phyloP scores from a whole-genome alignment of 257 asterid species.

The Jacaranda copaia region DNA sequence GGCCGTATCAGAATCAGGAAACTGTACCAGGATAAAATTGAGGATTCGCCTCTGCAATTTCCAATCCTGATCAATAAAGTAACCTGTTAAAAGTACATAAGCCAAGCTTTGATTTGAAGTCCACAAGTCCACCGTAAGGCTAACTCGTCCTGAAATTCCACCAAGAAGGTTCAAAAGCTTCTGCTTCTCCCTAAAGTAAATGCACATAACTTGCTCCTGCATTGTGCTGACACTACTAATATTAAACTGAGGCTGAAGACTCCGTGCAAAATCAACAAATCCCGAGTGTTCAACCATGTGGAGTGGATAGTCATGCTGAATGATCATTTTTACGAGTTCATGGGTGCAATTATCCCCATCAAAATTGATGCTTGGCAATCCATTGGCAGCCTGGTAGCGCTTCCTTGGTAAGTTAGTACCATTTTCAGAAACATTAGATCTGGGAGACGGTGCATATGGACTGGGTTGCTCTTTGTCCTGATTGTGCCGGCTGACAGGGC shows the following conservation, averaged over 20 bases:
- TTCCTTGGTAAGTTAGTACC: constrained; percentile 67
- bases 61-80: constrained; percentile 79
- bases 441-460: constrained; percentile 40
- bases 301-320: constrained; percentile 83
- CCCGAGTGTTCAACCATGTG: constrained; percentile 72
- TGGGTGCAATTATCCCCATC: constrained; percentile 54
- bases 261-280: constrained; percentile 59
- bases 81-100: constrained; percentile 68
- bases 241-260: constrained; percentile 72
- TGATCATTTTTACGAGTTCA: constrained; percentile 75
- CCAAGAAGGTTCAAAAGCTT: constrained; percentile 58
- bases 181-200: constrained; percentile 70
- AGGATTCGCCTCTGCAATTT: constrained; percentile 70
- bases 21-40: constrained; percentile 52
- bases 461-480: constrained; percentile 49
- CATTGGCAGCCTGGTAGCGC: constrained; percentile 61
- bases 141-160: constrained; percentile 68
- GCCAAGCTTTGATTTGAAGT: constrained; percentile 61
- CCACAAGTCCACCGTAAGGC: constrained; percentile 74
- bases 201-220: constrained; percentile 58
- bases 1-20: constrained; percentile 71
- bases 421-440: constrained; percentile 46
- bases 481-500: constrained; percentile 59
- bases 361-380: constrained; percentile 36
- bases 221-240: constrained; percentile 43